Percentiles rank a stretch among this genome's conserved stretches.
These are phyloP conservation scores for Lentinula guzmanii DNA, from an alignment of 768 basidiomycete species.

Conservation along the genomic window DNA sequence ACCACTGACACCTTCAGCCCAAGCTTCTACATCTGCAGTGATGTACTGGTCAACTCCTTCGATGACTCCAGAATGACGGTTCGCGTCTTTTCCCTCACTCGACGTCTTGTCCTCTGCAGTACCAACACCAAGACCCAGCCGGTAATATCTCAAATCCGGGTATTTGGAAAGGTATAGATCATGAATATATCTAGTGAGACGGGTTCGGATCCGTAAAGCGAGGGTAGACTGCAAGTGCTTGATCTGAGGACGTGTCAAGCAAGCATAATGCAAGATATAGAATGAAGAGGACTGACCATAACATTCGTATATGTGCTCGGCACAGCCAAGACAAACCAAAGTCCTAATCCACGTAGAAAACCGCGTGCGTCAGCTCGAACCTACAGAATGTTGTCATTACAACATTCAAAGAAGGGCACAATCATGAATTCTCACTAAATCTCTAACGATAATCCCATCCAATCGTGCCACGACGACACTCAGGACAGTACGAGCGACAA, in stretches of 20 bases:
- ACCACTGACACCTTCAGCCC: conserved; percentile 79
- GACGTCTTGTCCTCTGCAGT: not conserved
- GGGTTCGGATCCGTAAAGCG: conserved; percentile 75
- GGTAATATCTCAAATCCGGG: conserved; percentile 69
- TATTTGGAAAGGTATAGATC: conserved; percentile 83
- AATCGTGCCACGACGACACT: conserved; percentile 84
- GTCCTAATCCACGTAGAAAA: conserved; percentile 71
- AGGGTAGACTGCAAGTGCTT: conserved; percentile 85
- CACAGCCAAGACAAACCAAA: conserved; percentile 89
- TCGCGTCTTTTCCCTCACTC: conserved; percentile 9
- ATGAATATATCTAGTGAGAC: conserved; percentile 85
- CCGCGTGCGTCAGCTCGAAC: conserved; percentile 74
- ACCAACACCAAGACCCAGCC: conserved; percentile 28
- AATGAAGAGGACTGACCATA: conserved; percentile 49
- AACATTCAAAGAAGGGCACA: not conserved
- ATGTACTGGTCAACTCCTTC: conserved; percentile 90
- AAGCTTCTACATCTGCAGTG: conserved; percentile 87
- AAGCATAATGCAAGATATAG: not conserved
- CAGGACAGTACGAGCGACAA: conserved; percentile 80
- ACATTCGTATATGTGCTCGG: conserved; percentile 96
- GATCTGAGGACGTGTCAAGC: conserved; percentile 46
- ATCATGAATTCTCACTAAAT: conserved; percentile 48
- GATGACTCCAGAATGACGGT: conserved; percentile 4
- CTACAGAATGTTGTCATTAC: conserved; percentile 18
- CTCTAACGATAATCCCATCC: conserved; percentile 85